Evolutionary conservation across 805 yeast species (phyloP).

Genomic region (Metahyphopichia silvanorum): DNA sequence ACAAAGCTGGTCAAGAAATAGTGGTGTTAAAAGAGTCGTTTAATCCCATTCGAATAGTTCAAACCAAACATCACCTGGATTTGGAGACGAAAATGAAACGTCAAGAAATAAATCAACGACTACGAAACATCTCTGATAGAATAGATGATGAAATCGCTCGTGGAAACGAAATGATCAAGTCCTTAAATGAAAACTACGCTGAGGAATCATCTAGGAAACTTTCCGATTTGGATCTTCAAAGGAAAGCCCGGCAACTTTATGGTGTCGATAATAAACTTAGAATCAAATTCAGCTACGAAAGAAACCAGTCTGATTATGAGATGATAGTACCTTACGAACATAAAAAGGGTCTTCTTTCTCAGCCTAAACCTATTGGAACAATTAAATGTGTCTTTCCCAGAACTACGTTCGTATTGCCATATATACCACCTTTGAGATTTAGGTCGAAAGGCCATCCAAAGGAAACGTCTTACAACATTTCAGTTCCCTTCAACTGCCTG

Average conservation of each 20-base stretch:
- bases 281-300: neutral
- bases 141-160: constrained; percentile 24
- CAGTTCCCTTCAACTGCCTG: constrained; percentile 4
- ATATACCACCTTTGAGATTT: constrained; percentile 5
- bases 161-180: constrained; percentile 17
- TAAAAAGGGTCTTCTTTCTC: constrained; percentile 3
- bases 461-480: constrained; percentile 3
- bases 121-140: constrained; percentile 20
- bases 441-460: neutral
- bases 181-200: constrained; percentile 5
- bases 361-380: neutral
- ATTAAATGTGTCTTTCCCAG: constrained; percentile 3
- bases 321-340: neutral
- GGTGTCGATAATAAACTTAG: neutral
- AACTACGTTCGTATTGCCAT: neutral
- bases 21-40: constrained; percentile 32
- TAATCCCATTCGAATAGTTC: constrained; percentile 24
- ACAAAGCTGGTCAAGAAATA: constrained; percentile 37
- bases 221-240: neutral
- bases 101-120: constrained; percentile 16
- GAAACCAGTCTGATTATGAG: constrained; percentile 2
- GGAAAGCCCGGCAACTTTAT: neutral
- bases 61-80: constrained; percentile 9
- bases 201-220: neutral
- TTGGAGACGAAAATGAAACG: constrained; percentile 12